Conservation (phyloP, 225 moss, liverwort and hornwort species). For the Antitrichia curtipendula region DNA sequence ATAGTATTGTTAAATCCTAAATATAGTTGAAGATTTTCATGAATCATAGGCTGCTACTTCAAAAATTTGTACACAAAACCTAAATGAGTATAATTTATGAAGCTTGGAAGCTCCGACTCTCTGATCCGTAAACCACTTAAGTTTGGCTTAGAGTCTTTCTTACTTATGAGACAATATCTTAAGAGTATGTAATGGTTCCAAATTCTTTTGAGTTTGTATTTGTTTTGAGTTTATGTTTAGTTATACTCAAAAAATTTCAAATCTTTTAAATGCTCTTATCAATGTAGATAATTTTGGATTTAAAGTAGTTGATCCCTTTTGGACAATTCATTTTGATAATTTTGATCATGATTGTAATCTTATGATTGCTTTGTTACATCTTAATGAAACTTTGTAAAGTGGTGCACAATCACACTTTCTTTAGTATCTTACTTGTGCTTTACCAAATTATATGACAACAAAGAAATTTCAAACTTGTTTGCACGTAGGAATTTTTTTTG, state of each 20-base stretch:
- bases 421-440: neutral
- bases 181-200: neutral
- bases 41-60: neutral
- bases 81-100: neutral
- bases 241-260: fast-evolving
- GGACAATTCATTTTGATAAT: no score
- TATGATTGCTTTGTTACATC: neutral
- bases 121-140: fast-evolving
- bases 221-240: neutral
- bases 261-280: neutral
- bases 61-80: neutral
- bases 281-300: neutral
- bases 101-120: neutral
- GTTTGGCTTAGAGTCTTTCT: neutral
- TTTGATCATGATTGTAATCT: neutral
- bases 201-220: neutral
- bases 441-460: neutral
- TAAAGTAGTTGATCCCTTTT: neutral
- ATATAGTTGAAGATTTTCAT: neutral
- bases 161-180: neutral
- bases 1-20: neutral
- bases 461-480: neutral
- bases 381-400: neutral
- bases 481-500: fast-evolving
- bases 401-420: no score